Evolutionary conservation across 768 basidiomycete species (phyloP).

Genomic region (Xerocomellus dryophilus): DNA sequence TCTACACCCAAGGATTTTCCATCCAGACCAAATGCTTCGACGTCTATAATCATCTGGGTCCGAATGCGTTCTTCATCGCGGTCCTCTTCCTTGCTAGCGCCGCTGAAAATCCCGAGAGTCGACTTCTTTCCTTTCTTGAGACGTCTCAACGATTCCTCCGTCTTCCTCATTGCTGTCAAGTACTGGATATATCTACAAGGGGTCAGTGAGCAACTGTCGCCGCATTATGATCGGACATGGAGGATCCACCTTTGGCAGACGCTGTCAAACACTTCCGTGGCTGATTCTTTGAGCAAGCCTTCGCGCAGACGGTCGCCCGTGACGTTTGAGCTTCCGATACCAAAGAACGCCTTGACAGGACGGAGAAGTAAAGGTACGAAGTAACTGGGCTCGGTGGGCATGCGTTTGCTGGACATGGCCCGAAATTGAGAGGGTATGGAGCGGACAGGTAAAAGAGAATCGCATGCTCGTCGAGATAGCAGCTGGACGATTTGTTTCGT

Average conservation of each 20-base stretch:
- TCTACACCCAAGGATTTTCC: slow-evolving; percentile 67
- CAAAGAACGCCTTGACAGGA: slow-evolving; percentile 76
- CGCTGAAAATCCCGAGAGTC: slow-evolving; percentile 77
- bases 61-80: slow-evolving; percentile 88
- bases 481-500: slow-evolving; percentile 65
- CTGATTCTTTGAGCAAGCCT: slow-evolving; percentile 47
- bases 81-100: slow-evolving; percentile 54
- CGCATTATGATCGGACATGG: background rate
- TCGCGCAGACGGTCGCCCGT: slow-evolving; percentile 58
- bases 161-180: slow-evolving; percentile 83
- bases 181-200: slow-evolving; percentile 69
- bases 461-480: slow-evolving; percentile 77
- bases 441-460: slow-evolving; percentile 78
- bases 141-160: slow-evolving; percentile 82
- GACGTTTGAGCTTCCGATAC: slow-evolving; percentile 52
- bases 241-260: slow-evolving; percentile 58
- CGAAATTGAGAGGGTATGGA: slow-evolving; percentile 90
- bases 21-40: slow-evolving; percentile 79
- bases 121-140: slow-evolving; percentile 84
- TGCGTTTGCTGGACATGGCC: slow-evolving; percentile 72
- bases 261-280: slow-evolving; percentile 65
- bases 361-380: slow-evolving; percentile 80
- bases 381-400: slow-evolving; percentile 78
- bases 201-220: background rate
- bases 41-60: slow-evolving; percentile 79